These are phyloP conservation scores for Bassia scoparia DNA, from an alignment of 148 eudicot genomes.

Conservation along the genomic window DNA sequence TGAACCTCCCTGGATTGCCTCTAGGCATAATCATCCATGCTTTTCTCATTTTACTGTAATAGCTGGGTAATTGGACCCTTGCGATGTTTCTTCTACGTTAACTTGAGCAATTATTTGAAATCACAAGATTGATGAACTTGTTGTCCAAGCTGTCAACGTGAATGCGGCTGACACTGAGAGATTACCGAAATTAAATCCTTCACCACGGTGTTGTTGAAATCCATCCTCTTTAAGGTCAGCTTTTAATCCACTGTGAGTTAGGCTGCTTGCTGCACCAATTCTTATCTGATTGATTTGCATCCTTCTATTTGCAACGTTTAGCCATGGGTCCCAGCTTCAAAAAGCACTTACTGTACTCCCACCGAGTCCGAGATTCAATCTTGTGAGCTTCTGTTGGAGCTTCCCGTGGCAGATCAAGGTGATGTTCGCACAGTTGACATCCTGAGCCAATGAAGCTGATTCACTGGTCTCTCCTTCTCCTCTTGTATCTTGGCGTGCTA, in stretches of 20 bases:
- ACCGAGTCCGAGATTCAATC: constrained; percentile 32
- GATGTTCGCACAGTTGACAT: constrained; percentile 28
- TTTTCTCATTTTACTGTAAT: not conserved
- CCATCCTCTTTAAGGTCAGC: constrained; percentile 62
- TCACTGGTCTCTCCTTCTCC: constrained; percentile 92
- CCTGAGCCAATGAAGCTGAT: constrained; percentile 51
- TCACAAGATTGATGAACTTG: constrained; percentile 86
- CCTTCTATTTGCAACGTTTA: constrained; percentile 33
- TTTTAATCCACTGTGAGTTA: constrained; percentile 13
- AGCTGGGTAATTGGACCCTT: not conserved
- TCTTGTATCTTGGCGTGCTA: constrained; percentile 91
- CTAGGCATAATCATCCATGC: not conserved
- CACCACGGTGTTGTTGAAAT: constrained; percentile 51
- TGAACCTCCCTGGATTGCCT: not conserved
- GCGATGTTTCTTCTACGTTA: not conserved
- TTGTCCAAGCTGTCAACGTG: constrained; percentile 57
- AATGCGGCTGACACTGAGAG: constrained; percentile 31
- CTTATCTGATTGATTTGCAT: not conserved
- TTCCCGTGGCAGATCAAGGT: constrained; percentile 25
- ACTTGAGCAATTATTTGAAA: not conserved
- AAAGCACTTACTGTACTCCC: constrained; percentile 37
- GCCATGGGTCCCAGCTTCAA: constrained; percentile 79
- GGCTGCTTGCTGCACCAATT: not conserved
- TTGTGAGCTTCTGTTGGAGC: constrained; percentile 17
- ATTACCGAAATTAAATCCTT: constrained; percentile 57